phyloP scores from a whole-genome alignment of 768 basidiomycete species.

The Pleurotus eryngii region DNA sequence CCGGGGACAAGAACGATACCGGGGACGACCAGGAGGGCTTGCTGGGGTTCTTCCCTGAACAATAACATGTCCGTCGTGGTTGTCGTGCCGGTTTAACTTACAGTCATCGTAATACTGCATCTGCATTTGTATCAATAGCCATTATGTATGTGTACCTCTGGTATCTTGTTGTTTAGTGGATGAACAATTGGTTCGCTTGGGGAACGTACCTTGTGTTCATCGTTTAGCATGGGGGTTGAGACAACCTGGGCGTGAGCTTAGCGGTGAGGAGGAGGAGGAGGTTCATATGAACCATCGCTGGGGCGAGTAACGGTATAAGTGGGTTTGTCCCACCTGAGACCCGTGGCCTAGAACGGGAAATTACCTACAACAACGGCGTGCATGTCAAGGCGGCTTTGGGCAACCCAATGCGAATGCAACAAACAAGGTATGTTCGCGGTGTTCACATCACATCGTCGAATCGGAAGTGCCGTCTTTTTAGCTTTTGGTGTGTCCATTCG shows the following conservation, averaged over 20 bases:
- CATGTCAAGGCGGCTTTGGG: too few relatives aligned
- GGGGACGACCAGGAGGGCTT: slow-evolving; percentile 19
- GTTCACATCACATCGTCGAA: too few relatives aligned
- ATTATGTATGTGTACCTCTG: background rate
- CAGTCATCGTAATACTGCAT: background rate
- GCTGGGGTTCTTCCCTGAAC: slow-evolving; percentile 19
- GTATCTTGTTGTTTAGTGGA: background rate
- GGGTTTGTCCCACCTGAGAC: slow-evolving; percentile 1
- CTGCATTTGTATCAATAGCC: slow-evolving; percentile 4
- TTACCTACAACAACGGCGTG: too few relatives aligned
- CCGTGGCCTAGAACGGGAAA: background rate
- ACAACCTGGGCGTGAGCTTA: too few relatives aligned
- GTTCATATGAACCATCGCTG: background rate
- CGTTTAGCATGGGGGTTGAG: background rate
- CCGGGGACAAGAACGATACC: background rate
- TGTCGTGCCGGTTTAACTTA: background rate
- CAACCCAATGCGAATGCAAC: too few relatives aligned
- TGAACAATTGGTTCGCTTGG: background rate
- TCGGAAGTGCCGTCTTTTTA: too few relatives aligned
- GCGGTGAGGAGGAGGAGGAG: too few relatives aligned
- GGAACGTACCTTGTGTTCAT: background rate
- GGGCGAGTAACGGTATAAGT: background rate
- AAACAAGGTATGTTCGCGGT: too few relatives aligned
- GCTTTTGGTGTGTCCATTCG: too few relatives aligned
- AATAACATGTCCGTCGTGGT: background rate